phyloP scores from a whole-genome alignment of 768 basidiomycete genomes.

The Panaeolus papilionaceus region DNA sequence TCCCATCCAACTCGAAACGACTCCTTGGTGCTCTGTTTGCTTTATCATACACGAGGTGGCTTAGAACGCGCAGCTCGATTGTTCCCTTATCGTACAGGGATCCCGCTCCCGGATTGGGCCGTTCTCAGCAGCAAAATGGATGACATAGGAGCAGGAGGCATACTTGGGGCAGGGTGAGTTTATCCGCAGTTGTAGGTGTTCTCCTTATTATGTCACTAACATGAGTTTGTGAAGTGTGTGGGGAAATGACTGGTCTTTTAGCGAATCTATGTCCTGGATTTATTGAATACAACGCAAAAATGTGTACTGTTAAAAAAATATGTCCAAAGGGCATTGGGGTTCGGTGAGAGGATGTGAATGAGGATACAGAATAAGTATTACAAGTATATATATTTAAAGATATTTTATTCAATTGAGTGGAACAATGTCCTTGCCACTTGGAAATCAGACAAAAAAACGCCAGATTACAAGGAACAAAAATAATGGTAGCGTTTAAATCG shows the following conservation, averaged over 20 bases:
- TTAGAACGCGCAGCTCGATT: conserved; percentile 73
- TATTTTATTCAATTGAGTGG: neutral
- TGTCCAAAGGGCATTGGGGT: neutral
- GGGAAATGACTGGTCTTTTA: conserved; percentile 49
- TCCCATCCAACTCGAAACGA: conserved; percentile 55
- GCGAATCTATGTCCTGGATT: conserved; percentile 55
- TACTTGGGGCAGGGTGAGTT: conserved; percentile 78
- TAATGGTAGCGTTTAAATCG: neutral
- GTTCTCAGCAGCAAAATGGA: conserved; percentile 62
- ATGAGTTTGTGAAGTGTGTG: conserved; percentile 34
- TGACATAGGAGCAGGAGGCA: conserved; percentile 69
- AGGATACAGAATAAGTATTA: neutral
- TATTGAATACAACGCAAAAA: conserved; percentile 29
- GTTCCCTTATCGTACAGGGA: conserved; percentile 87
- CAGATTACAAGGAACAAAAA: neutral
- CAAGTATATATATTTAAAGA: neutral
- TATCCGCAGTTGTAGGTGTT: neutral
- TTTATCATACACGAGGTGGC: conserved; percentile 59
- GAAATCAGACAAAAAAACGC: conserved; percentile 1
- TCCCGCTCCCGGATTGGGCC: conserved; percentile 80
- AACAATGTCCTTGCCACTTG: neutral
- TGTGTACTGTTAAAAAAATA: neutral
- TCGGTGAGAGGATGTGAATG: neutral
- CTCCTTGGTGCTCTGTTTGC: conserved; percentile 56
- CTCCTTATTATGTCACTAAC: neutral